Percentiles rank a stretch among this genome's conserved stretches.
Conservation (phyloP, 345 rosid genomes). For the Theobroma cacao region DNA sequence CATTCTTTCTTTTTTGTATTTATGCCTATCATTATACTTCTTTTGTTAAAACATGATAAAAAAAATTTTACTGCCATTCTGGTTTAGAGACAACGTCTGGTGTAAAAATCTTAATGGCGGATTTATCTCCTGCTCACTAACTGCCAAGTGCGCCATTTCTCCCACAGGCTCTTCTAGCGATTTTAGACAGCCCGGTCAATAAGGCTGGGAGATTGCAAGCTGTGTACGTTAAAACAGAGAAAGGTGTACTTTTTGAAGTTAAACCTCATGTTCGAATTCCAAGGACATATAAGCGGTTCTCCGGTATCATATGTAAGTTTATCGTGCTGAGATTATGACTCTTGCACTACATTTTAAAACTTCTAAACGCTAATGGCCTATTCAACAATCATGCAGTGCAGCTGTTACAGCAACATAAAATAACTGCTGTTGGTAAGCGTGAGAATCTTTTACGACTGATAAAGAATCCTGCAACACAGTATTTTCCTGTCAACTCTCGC, state of each 20-base stretch:
- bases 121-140: neutral
- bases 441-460: slow-evolving; percentile 80
- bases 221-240: slow-evolving; percentile 75
- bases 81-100: neutral
- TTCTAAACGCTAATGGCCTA: neutral
- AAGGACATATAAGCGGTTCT: slow-evolving; percentile 76
- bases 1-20: neutral
- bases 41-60: neutral
- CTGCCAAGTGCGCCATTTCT: neutral
- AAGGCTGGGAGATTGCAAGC: slow-evolving; percentile 86
- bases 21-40: neutral
- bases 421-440: slow-evolving; percentile 67
- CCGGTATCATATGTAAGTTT: slow-evolving; percentile 82
- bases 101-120: neutral
- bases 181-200: slow-evolving; percentile 80
- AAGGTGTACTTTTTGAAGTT: slow-evolving; percentile 86
- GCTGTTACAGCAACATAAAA: slow-evolving; percentile 76
- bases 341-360: neutral
- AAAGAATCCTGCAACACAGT: slow-evolving; percentile 68
- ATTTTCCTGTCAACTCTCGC: slow-evolving; percentile 59
- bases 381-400: slow-evolving; percentile 56
- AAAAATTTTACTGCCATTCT: neutral
- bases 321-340: neutral
- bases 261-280: slow-evolving; percentile 88
- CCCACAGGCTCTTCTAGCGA: slow-evolving; percentile 70